phyloP scores from a whole-genome alignment of 108 stramenopile genomes.

The Skeletonema marinoi region DNA sequence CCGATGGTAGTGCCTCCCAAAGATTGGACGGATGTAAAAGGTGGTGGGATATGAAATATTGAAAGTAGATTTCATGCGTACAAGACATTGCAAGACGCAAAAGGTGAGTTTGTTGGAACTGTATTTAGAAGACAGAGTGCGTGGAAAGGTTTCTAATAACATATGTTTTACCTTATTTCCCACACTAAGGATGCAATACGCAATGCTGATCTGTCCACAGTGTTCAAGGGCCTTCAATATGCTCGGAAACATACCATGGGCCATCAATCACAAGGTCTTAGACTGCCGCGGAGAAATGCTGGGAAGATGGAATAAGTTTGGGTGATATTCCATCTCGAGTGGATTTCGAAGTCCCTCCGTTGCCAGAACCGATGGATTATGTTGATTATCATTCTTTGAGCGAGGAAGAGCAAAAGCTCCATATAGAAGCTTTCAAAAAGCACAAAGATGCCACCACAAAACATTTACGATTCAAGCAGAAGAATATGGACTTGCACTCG shows the following conservation, averaged over 20 bases:
- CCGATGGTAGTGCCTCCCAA: conserved; percentile 95
- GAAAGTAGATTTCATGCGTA: conserved; percentile 76
- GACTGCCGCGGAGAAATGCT: conserved; percentile 74
- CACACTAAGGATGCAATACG: conserved; percentile 56
- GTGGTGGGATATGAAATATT: conserved; percentile 84
- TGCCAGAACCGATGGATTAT: conserved; percentile 53
- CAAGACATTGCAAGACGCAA: conserved; percentile 77
- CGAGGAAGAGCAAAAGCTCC: conserved; percentile 30
- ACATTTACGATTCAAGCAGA: conserved; percentile 66
- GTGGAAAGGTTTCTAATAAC: not conserved
- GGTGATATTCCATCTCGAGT: conserved; percentile 87
- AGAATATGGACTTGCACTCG: conserved; percentile 82
- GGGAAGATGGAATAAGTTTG: conserved; percentile 75
- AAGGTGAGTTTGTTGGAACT: conserved; percentile 33
- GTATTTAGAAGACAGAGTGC: not conserved
- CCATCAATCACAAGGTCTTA: conserved; percentile 81
- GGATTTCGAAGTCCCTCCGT: conserved; percentile 76
- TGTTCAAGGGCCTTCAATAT: conserved; percentile 89
- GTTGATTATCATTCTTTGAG: conserved; percentile 30
- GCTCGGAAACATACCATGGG: conserved; percentile 86
- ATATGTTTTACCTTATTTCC: not conserved
- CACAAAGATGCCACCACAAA: conserved; percentile 65
- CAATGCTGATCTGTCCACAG: conserved; percentile 66
- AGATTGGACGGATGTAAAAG: conserved; percentile 71
- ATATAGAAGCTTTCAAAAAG: conserved; percentile 42